Evolutionary conservation across 2,329 filamentous ascomycete species (phyloP), one percentile per base, ranked within the genome.

Genomic region (Phaeophleospora eucalypticola): DNA sequence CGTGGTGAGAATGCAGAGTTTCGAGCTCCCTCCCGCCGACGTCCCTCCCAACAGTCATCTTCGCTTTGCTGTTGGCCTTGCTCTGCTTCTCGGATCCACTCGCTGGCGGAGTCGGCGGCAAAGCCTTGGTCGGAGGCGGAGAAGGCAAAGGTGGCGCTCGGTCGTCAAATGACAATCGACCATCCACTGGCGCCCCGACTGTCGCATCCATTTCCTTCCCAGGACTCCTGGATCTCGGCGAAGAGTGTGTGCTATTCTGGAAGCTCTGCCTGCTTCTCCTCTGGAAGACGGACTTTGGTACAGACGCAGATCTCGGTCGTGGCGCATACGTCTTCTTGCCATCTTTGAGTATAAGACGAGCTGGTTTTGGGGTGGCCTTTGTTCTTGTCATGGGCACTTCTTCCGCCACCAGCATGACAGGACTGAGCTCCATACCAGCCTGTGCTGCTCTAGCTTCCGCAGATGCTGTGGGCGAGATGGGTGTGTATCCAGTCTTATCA

Each of bases 321-420:
- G 62, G 61, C 14, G 59, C 59, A 43, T 63, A 65, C 1, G 45
- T 29, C 36, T 58, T 60, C 45, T 59, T 59, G 38, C 48, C 45
- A 37, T 58, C 59, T 36, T 57, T 60, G 34, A 64, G 38, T 12
- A 65, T 48, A 14, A 63, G 44, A n/a, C 56, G 54, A 3, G 62
- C 56, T 14, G 63, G 59, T 43, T 59, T 64, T 10, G 51, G 54
- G 14, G 50, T 45, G 1, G 49, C 51, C 35, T 56, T 60, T 2
- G 58, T 52, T 41, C 58, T 63, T 4, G 52, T 52, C 12, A 63
- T 43, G 2, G 63, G 62, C 14, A 61, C 55, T 37, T 65, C 56
- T 45, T 68, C 65, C 2, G 65, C 65, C 3, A 66, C 59, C 7
- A 64, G 58, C 59, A 64, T 64, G n/a, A 61, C 55, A 9, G 65